Percentiles rank a stretch among this genome's conserved stretches.
Conservation (phyloP, 371 early-diverging fungal species). For the Smittium culicis region DNA sequence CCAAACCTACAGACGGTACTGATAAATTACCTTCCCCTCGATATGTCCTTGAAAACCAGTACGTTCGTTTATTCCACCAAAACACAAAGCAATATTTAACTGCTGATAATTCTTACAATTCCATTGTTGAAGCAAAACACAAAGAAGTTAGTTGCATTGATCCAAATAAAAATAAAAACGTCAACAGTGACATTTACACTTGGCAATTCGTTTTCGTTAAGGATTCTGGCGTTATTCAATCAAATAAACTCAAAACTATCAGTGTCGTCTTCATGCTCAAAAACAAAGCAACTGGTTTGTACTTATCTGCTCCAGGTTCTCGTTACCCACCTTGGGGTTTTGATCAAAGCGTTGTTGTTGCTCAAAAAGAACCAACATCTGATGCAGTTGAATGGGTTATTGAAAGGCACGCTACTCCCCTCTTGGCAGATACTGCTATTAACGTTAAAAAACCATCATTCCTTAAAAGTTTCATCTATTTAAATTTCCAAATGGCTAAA, state of each 20-base stretch:
- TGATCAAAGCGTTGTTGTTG: constrained; percentile 91
- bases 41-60: neutral
- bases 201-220: constrained; percentile 16
- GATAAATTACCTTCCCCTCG: neutral
- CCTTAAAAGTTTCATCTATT: constrained; percentile 76
- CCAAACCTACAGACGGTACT: too few species aligned
- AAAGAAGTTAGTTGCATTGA: neutral
- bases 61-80: neutral
- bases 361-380: constrained; percentile 39
- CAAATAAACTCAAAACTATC: constrained; percentile 47
- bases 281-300: constrained; percentile 64
- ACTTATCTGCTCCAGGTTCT: constrained; percentile 56
- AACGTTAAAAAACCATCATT: constrained; percentile 45
- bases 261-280: constrained; percentile 82
- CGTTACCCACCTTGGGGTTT: constrained; percentile 98
- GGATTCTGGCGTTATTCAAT: constrained; percentile 38
- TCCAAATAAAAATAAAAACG: too few species aligned
- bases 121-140: neutral
- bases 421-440: constrained; percentile 42
- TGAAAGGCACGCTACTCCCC: constrained; percentile 74
- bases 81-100: neutral
- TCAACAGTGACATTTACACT: neutral
- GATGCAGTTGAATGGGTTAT: constrained; percentile 75
- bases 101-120: neutral
- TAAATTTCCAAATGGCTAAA: constrained; percentile 96